A percentile compares a stretch with the other conserved stretches of the same genome.
phyloP scores from a whole-genome alignment of 495 filamentous ascomycete species.

The Elasticomyces elasticus region DNA sequence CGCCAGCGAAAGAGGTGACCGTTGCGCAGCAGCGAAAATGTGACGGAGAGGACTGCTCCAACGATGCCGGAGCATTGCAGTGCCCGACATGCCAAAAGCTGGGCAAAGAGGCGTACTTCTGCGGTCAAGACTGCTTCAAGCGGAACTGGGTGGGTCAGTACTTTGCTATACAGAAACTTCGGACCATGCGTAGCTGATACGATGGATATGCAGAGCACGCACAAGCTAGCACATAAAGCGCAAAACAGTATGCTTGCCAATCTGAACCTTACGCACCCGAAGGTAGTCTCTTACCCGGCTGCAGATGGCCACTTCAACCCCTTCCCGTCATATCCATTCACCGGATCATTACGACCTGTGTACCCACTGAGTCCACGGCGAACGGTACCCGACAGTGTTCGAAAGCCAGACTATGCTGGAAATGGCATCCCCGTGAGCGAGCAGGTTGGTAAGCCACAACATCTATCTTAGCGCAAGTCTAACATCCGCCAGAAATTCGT shows the following conservation, averaged over 20 bases:
- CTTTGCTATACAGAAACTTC: neutral
- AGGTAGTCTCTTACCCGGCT: conserved; percentile 75
- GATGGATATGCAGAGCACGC: conserved; percentile 48
- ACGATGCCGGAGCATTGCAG: conserved; percentile 73
- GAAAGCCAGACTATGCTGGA: conserved; percentile 71
- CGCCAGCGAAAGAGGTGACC: conserved; percentile 19
- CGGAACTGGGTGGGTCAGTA: conserved; percentile 75
- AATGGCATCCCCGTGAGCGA: conserved; percentile 78
- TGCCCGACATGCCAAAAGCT: conserved; percentile 90
- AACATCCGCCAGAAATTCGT: conserved; percentile 42
- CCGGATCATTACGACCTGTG: conserved; percentile 70
- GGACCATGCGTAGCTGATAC: neutral
- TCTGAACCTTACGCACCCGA: conserved; percentile 49
- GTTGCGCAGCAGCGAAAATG: conserved; percentile 55
- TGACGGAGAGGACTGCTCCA: conserved; percentile 66
- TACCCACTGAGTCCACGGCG: conserved; percentile 77
- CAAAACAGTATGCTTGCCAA: conserved; percentile 65
- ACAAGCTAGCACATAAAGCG: conserved; percentile 79
- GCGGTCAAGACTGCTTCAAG: conserved; percentile 98
- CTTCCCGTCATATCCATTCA: conserved; percentile 75
- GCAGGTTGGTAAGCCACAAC: conserved; percentile 34
- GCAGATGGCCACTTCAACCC: conserved; percentile 85
- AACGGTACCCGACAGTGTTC: conserved; percentile 68
- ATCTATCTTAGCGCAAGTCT: too few relatives aligned
- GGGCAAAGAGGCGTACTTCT: conserved; percentile 89